Conservation (phyloP, 495 filamentous ascomycete species). For the Chaetomium cochliodes region DNA sequence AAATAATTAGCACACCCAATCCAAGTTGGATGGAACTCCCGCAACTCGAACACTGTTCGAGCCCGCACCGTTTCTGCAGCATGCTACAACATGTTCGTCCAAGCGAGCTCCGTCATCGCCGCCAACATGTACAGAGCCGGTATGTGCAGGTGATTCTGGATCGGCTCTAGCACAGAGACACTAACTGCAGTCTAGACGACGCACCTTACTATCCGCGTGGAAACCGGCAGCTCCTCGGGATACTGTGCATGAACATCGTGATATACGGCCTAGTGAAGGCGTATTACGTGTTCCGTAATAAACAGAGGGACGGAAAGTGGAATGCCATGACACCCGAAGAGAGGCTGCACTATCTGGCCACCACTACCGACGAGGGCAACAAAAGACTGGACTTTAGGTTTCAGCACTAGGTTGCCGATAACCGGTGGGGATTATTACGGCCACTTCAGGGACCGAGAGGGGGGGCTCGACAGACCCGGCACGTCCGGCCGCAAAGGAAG, state of each 20-base stretch:
- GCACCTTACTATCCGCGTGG: slow-evolving; percentile 61
- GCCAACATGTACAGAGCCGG: slow-evolving; percentile 63
- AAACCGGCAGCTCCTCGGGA: slow-evolving; percentile 59
- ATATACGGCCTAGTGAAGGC: slow-evolving; percentile 57
- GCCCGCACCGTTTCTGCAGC: slow-evolving; percentile 57
- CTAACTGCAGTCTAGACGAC: slow-evolving; percentile 51
- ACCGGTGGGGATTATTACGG: not conserved
- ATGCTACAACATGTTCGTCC: slow-evolving; percentile 66
- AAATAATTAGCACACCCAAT: slow-evolving; percentile 51
- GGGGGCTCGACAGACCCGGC: no score
- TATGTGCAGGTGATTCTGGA: slow-evolving; percentile 31
- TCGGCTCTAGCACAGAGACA: slow-evolving; percentile 36
- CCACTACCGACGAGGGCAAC: slow-evolving; percentile 68
- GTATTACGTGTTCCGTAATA: slow-evolving; percentile 64
- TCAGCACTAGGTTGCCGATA: slow-evolving; percentile 30
- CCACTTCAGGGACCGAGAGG: not conserved
- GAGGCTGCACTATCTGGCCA: slow-evolving; percentile 60
- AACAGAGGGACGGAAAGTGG: slow-evolving; percentile 46
- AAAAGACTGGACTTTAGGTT: slow-evolving; percentile 66
- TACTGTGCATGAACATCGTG: slow-evolving; percentile 55
- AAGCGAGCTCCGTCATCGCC: slow-evolving; percentile 59
- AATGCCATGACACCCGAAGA: slow-evolving; percentile 64
- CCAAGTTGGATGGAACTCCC: slow-evolving; percentile 64
- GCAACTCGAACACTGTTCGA: slow-evolving; percentile 58
- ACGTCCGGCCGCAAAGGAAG: no score